A percentile compares a stretch with the other conserved stretches of the same genome.
These are phyloP conservation scores for Tritrichomonas foetus DNA, from an alignment of 208 protist species.

Conservation along the genomic window DNA sequence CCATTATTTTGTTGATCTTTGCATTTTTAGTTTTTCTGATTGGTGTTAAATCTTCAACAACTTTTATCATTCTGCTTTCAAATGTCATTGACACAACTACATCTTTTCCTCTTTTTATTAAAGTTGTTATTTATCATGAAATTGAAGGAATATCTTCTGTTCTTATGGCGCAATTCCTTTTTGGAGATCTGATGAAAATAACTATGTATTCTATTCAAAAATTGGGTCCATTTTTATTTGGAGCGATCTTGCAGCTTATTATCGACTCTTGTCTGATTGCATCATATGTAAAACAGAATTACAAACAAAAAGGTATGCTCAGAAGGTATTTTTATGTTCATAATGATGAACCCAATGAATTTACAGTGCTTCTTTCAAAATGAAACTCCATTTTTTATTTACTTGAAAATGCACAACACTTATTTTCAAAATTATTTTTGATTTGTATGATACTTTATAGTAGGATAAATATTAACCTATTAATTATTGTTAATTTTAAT, in stretches of 20 bases:
- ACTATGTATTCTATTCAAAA: not conserved
- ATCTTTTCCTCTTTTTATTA: not conserved
- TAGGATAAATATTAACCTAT: no score
- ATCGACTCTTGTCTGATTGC: not conserved
- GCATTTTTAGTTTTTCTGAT: not conserved
- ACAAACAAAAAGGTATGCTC: no score
- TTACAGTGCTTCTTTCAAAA: no score
- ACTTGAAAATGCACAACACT: no score
- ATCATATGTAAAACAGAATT: not conserved
- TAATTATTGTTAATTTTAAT: no score
- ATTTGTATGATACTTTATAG: no score
- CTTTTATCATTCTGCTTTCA: not conserved
- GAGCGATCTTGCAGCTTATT: not conserved
- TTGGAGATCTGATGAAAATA: not conserved
- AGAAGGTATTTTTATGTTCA: no score
- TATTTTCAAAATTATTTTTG: no score
- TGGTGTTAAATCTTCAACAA: not conserved
- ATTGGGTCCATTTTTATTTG: not conserved
- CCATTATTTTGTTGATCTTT: not conserved
- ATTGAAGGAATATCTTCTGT: not conserved
- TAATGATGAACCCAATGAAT: no score
- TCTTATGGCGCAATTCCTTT: not conserved
- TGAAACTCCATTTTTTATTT: no score
- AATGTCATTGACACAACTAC: not conserved
- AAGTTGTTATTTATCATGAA: not conserved